Percentiles rank a stretch among this genome's conserved stretches.
These are phyloP conservation scores for Discostella stelligeroides DNA, from an alignment of 108 stramenopile species.

Conservation along the genomic window DNA sequence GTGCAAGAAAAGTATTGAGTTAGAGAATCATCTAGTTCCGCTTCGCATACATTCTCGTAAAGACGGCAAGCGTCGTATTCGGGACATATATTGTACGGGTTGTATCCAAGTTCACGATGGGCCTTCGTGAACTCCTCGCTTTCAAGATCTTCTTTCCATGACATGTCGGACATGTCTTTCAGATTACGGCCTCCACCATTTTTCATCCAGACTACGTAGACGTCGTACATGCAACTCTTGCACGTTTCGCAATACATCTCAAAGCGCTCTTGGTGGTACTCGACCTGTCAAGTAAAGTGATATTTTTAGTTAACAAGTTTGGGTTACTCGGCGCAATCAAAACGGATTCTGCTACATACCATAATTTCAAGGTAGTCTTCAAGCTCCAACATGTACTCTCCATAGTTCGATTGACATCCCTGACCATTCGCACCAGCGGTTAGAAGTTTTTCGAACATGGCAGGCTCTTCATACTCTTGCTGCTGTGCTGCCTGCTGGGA, in stretches of 20 bases:
- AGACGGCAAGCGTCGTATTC: conserved; percentile 23
- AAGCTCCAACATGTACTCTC: conserved; percentile 77
- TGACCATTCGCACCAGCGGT: conserved; percentile 29
- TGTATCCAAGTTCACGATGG: conserved; percentile 16
- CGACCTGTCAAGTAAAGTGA: conserved; percentile 3
- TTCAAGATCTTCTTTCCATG: conserved; percentile 46
- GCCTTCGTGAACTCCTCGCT: conserved; percentile 45
- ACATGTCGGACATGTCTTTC: conserved; percentile 35
- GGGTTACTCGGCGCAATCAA: too few species aligned
- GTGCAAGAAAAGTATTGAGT: conserved; percentile 39
- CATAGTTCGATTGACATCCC: conserved; percentile 73
- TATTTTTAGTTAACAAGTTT: too few species aligned
- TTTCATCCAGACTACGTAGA: conserved; percentile 24
- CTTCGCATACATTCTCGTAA: conserved; percentile 11
- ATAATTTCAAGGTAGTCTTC: conserved; percentile 69
- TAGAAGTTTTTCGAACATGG: background rate
- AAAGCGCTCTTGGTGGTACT: conserved; percentile 59
- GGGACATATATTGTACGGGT: conserved; percentile 35
- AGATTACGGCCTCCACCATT: conserved; percentile 8
- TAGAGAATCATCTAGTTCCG: background rate
- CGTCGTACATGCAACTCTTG: conserved; percentile 13
- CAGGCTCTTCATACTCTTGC: conserved; percentile 4
- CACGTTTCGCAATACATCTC: conserved; percentile 65
- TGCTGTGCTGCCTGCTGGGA: background rate
- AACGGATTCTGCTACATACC: conserved; percentile 13